phyloP scores from a whole-genome alignment of 164 flowering plant species.

The Magnolia officinalis region DNA sequence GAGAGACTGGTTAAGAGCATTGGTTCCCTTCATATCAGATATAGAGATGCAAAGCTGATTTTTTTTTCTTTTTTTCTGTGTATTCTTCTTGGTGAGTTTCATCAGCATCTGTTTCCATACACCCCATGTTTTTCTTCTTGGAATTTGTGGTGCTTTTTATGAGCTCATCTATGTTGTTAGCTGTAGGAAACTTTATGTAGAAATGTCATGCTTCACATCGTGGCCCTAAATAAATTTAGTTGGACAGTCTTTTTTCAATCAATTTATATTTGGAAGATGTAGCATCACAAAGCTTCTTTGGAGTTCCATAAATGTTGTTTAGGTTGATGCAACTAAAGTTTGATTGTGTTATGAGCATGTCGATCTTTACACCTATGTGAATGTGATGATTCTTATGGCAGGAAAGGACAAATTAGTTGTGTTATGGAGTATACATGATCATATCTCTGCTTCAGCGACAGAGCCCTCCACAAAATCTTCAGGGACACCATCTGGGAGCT shows the following conservation, averaged over 20 bases:
- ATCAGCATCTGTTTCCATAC: background rate
- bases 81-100: background rate
- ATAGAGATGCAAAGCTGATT: background rate
- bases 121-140: background rate
- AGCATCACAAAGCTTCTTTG: background rate
- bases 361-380: background rate
- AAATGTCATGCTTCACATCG: background rate
- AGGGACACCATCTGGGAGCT: constrained; percentile 40
- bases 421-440: constrained; percentile 94
- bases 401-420: constrained; percentile 95
- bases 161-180: background rate
- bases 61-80: background rate
- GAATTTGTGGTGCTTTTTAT: background rate
- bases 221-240: background rate
- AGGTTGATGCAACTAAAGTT: background rate
- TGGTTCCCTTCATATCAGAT: background rate
- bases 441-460: constrained; percentile 58
- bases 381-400: constrained; percentile 25
- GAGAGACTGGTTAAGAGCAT: too few species aligned
- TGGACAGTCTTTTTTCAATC: background rate
- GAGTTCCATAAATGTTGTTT: background rate
- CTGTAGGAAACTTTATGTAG: background rate
- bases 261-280: background rate
- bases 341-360: background rate
- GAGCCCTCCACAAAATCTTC: constrained; percentile 54